These are phyloP conservation scores for Neodidymelliopsis sp. DNA, from an alignment of 2,329 filamentous ascomycete genomes.

Conservation along the genomic window DNA sequence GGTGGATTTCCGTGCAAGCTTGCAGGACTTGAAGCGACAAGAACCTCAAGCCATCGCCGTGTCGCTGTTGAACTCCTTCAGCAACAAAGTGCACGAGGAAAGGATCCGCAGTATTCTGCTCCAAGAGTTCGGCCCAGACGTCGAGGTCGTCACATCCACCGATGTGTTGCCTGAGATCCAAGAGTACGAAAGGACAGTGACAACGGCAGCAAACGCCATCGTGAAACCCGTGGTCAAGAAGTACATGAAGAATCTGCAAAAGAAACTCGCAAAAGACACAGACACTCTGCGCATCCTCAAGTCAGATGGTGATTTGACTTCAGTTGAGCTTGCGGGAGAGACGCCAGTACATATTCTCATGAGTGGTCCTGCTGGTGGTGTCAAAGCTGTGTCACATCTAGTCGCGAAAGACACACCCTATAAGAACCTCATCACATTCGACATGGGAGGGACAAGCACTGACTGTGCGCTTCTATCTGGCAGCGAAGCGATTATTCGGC, in stretches of 20 bases:
- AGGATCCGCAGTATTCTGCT: conserved; percentile 49
- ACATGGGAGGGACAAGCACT: conserved; percentile 61
- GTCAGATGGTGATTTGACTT: conserved; percentile 59
- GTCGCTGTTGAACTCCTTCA: conserved; percentile 58
- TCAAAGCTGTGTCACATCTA: conserved; percentile 57
- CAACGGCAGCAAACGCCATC: conserved; percentile 57
- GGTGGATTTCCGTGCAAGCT: conserved; percentile 46
- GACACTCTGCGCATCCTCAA: conserved; percentile 59
- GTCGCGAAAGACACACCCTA: conserved; percentile 56
- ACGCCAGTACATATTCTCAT: conserved; percentile 59
- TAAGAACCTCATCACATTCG: conserved; percentile 59
- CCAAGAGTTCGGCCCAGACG: conserved; percentile 53
- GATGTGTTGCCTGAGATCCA: conserved; percentile 58
- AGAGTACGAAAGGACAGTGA: conserved; percentile 60
- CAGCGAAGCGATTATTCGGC: conserved; percentile 53
- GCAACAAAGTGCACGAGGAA: conserved; percentile 54
- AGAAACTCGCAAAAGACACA: conserved; percentile 51
- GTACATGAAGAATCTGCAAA: conserved; percentile 54
- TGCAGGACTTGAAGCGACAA: conserved; percentile 51
- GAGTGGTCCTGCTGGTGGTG: conserved; percentile 61
- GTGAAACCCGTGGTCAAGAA: conserved; percentile 58
- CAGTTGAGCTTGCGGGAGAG: conserved; percentile 54
- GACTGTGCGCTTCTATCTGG: conserved; percentile 57
- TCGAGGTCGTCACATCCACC: conserved; percentile 56
- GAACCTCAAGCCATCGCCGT: conserved; percentile 56